Conservation (phyloP, 192 early-diverging fungal species). For the Geranomyces variabilis region DNA sequence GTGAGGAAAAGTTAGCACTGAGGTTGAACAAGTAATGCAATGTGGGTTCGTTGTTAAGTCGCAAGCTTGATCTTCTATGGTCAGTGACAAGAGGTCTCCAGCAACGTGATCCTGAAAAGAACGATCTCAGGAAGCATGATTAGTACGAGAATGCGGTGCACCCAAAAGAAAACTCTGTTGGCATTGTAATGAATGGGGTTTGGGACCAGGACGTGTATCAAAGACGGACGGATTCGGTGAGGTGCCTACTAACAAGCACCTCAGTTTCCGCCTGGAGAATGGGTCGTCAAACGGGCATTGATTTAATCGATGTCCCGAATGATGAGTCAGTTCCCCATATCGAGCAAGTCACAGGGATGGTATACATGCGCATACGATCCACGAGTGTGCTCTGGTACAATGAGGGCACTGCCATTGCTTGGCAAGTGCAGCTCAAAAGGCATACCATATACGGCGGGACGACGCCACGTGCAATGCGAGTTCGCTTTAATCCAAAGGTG, state of each 20-base stretch:
- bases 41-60: too few relatives aligned
- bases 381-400: slow-evolving; percentile 2
- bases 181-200: slow-evolving; percentile 4
- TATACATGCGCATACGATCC: slow-evolving; percentile 11
- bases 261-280: slow-evolving; percentile 10
- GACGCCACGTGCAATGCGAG: slow-evolving; percentile 8
- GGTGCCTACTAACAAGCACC: slow-evolving; percentile 5
- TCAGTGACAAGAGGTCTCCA: not conserved
- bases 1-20: too few relatives aligned
- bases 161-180: slow-evolving; percentile 9
- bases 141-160: slow-evolving; percentile 7
- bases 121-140: slow-evolving; percentile 12
- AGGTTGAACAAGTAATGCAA: too few relatives aligned
- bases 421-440: too few relatives aligned
- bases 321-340: slow-evolving; percentile 4
- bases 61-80: too few relatives aligned
- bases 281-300: slow-evolving; percentile 1
- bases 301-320: slow-evolving; percentile 5
- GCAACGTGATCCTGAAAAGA: slow-evolving; percentile 9
- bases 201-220: slow-evolving; percentile 11
- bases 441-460: not conserved
- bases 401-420: too few relatives aligned
- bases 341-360: slow-evolving; percentile 9
- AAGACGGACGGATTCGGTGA: slow-evolving; percentile 8
- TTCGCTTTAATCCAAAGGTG: too few relatives aligned